Evolutionary conservation across 2,329 filamentous ascomycete species (phyloP), one percentile per base, ranked within the genome.

Genomic region (Incumbomyces delicatus): DNA sequence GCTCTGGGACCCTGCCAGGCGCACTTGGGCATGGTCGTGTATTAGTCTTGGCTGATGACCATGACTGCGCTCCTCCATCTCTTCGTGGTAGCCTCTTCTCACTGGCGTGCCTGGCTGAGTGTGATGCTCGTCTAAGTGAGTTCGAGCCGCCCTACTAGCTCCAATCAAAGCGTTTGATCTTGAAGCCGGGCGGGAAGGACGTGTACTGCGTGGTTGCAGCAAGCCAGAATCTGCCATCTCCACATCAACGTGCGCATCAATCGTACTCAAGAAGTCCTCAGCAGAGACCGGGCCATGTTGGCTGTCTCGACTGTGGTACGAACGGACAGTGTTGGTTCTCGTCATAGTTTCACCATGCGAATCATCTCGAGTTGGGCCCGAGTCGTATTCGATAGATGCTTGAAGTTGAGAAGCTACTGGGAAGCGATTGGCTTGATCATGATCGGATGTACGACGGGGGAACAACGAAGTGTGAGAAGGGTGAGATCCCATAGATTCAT

Each of bases 171-270:
- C 31, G 16, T 38, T 45, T 12, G 42, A 37, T 31, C 42, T 30
- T 11, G 42, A 45, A 3, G 27, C 42, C 16, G 42, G 42, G 18
- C 33, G 13, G 10, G 42, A 31, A 22, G 33, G 27, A 10, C 33
- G n/a, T 29, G 42, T 20, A 30, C 42, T 45, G 11, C 22, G 31
- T 29, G 42, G 10, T 14, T 12, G 33, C 16, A 13, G 22, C 4
- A 37, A n/a, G 18, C 42, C 20, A 14, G 42, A 38, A 29, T 45
- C 42, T 18, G 42, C 33, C 42, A 45, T 45, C 27, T 37, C 42
- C 4, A 38, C 34, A 31, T 45, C 33, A 2, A 45, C 32, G 12
- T 36, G 34, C 3, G 33, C 34, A 18, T 45, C 42, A 20, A 45
- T 37, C 4, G 42, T 38, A 31, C 42, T 45, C 17, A 45, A 14